Base-by-base conservation (phyloP, 805 yeast genomes). In the Metschnikowia similis region DNA sequence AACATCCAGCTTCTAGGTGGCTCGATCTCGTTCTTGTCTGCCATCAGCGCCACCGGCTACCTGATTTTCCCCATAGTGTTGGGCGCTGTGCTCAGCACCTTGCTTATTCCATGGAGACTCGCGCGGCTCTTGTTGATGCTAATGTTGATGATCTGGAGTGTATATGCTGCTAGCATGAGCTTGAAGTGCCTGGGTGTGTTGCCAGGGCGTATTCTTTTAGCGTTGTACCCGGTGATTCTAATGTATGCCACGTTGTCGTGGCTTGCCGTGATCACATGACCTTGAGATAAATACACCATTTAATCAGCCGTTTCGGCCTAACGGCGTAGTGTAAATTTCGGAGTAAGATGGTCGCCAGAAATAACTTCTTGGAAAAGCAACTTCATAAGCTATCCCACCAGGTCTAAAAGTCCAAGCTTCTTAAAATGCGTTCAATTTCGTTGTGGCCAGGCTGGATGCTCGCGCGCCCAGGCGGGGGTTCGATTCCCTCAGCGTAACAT, bases 31-130 rank as follows among this genome's bases (percentile, higher is more conserved):
- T 83, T 81, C 59, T 72, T 85, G 70, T 81, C 82, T 42, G 89
- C 89, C 2, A 70, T 85, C 47, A 81, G 86, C 53, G 84, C 87
- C 29, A 77, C 83, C 6, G 90, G 90, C 1, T 84, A 84, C 69
- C 81, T 85, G 11, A 66, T 82, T 62, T 85, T 84, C 65, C 90
- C 90, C 9, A 71, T 85, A 35, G 76, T 82, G 2, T 59, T 79
- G 8, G 81, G 84, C 0, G 78, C 83, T 9, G 45, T 77, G 4
- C 49, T 82, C 27, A 71, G 84, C 41, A 67, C 73, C 11, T 48
- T 79, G 21, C 61, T 80, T 14, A 66, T 83, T n/a, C 64, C 67
- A 41, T 67, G 74, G 72, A 74, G 76, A 53, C 63, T 81, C 13
- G 54, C 83, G 6, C 66, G 89, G 51, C 67, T 83, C 21, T 65